Evolutionary conservation across 192 early-diverging fungal genomes (phyloP).

Genomic region (Backusella macrospora): DNA sequence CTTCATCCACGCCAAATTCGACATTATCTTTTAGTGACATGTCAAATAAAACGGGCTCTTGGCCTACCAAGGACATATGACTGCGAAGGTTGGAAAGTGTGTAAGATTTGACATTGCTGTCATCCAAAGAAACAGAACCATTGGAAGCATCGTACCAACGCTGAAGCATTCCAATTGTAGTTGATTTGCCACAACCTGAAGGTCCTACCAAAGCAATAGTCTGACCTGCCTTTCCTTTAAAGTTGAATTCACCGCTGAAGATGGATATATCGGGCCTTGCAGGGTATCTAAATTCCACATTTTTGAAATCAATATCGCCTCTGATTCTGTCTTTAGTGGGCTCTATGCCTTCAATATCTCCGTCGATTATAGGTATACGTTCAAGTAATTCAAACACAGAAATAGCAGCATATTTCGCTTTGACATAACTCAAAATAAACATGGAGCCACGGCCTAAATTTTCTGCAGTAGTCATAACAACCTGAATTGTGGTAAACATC

Average conservation of each 20-base stretch:
- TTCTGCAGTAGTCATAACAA: slow-evolving; percentile 40
- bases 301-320: slow-evolving; percentile 46
- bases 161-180: slow-evolving; percentile 64
- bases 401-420: slow-evolving; percentile 79
- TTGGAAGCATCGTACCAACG: slow-evolving; percentile 77
- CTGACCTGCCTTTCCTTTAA: slow-evolving; percentile 63
- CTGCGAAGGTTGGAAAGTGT: slow-evolving; percentile 66
- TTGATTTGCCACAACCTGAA: slow-evolving; percentile 86
- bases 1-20: slow-evolving; percentile 61
- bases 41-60: slow-evolving; percentile 93
- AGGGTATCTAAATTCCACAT: slow-evolving; percentile 67
- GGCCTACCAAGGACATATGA: slow-evolving; percentile 85
- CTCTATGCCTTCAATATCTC: slow-evolving; percentile 46
- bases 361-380: slow-evolving; percentile 72
- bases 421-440: slow-evolving; percentile 72
- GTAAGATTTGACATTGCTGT: slow-evolving; percentile 61
- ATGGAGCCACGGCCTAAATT: slow-evolving; percentile 63
- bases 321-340: slow-evolving; percentile 20
- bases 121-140: slow-evolving; percentile 67
- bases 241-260: slow-evolving; percentile 34
- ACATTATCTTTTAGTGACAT: slow-evolving; percentile 90
- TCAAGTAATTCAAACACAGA: slow-evolving; percentile 73
- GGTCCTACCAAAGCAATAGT: slow-evolving; percentile 88
- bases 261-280: slow-evolving; percentile 61
- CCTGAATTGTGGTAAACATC: slow-evolving; percentile 28